These are phyloP conservation scores for Phytophthora idaei DNA, from an alignment of 352 stramenopile genomes.

Conservation along the genomic window DNA sequence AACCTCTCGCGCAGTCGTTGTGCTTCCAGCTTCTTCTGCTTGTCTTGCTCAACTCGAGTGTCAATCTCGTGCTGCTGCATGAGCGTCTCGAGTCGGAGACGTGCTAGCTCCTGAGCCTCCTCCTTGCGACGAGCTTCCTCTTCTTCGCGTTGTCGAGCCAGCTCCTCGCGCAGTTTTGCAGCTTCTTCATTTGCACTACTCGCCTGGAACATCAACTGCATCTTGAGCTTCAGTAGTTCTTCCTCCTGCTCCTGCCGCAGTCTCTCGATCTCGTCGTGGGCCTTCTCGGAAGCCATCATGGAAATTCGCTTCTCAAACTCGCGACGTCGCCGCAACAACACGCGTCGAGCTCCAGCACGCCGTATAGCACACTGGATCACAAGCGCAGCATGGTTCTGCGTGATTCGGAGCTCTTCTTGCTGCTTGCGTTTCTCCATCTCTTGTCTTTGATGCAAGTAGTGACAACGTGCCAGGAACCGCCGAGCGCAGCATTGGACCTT, in stretches of 20 bases:
- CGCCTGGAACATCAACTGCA: slow-evolving; percentile 69
- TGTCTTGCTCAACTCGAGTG: slow-evolving; percentile 41
- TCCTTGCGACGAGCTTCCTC: slow-evolving; percentile 50
- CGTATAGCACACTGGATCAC: slow-evolving; percentile 75
- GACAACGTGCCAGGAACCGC: slow-evolving; percentile 52
- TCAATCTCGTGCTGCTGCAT: slow-evolving; percentile 61
- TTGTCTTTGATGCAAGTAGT: slow-evolving; percentile 37
- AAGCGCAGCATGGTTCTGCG: slow-evolving; percentile 56
- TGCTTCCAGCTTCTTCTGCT: slow-evolving; percentile 40
- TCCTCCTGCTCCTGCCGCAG: slow-evolving; percentile 75
- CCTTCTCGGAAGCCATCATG: slow-evolving; percentile 83
- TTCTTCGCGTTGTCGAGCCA: slow-evolving; percentile 51
- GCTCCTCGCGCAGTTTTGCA: slow-evolving; percentile 42
- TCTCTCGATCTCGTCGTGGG: slow-evolving; percentile 79
- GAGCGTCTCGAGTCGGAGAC: slow-evolving; percentile 57
- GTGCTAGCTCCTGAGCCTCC: slow-evolving; percentile 63
- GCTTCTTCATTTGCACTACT: slow-evolving; percentile 56
- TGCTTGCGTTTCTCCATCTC: slow-evolving; percentile 39
- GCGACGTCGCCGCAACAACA: slow-evolving; percentile 50
- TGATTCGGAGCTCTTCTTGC: slow-evolving; percentile 32
- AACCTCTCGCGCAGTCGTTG: slow-evolving; percentile 51
- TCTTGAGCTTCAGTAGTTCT: slow-evolving; percentile 65
- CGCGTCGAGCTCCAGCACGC: slow-evolving; percentile 40
- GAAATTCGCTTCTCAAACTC: slow-evolving; percentile 84
- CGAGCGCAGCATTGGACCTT: slow-evolving; percentile 75